Base-by-base conservation (phyloP, 768 basidiomycete genomes). In the Mycena filopes region DNA sequence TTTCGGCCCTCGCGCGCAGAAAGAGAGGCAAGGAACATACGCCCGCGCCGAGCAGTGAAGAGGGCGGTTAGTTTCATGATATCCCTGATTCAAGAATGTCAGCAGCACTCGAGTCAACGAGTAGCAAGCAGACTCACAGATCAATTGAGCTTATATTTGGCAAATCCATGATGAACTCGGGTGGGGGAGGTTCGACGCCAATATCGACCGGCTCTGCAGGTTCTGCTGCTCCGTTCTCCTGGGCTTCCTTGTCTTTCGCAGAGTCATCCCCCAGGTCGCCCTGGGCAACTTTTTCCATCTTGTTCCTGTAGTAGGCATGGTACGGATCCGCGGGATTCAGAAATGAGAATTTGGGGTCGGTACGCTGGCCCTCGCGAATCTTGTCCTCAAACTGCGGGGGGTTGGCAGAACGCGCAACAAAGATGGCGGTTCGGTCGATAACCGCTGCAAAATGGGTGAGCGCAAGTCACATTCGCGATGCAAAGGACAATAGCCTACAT, bases 331-430 rank as follows among this genome's bases (percentile, higher is more conserved):
- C 88, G 66, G 94, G 91, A 82, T 97, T 97, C 78, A 99, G 87
- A 84, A 99, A 99, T 62, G 97, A 95, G 85, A 99, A 99, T 81
- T 98, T 97, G 61, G 96, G 95, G 83, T 99, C 97, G 69, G 89
- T 87, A 80, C 95, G 94, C 79, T 96, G 96, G 73, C 93, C 92
- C 80, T 98, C 96, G 72, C 96, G 89, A 78, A 99, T 95, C 81
- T 97, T 96, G 76, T 96, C 94, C 81, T 99, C 97, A 74, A 99
- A 96, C 71, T 92, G 89, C 12, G 89, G 87, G 9, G 96, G 95
- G 72, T 98, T 94, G 28, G 92, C 92, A n/a, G 96, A 97, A 68
- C 93, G 91, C 38, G 96, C 94, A 65, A 99, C 93, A 65, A 92
- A 95, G 15, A 85, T 78, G 5, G 98, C 96, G 16, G 98, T 99